These are phyloP conservation scores for Ustulina deusta DNA, from an alignment of 2,329 filamentous ascomycete genomes.

Conservation along the genomic window DNA sequence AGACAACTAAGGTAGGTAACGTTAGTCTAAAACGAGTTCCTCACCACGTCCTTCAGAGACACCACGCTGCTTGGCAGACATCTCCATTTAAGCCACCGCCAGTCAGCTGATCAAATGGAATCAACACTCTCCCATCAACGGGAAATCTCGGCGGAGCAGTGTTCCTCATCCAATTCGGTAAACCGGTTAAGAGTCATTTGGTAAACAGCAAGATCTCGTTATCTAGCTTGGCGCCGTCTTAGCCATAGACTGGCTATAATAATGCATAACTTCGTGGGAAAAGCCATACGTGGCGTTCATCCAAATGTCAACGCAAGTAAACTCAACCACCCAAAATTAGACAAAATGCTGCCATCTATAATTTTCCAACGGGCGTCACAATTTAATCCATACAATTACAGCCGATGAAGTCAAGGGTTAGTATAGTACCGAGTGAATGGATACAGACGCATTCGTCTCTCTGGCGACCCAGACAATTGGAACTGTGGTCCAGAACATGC, in stretches of 20 bases:
- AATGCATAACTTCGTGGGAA: not conserved
- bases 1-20: not conserved
- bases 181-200: not conserved
- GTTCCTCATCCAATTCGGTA: not conserved
- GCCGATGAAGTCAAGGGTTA: not conserved
- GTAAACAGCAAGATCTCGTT: not conserved
- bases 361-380: not conserved
- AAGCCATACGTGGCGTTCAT: not conserved
- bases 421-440: conserved; percentile 21
- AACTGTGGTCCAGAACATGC: conserved; percentile 23
- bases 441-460: not conserved
- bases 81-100: not conserved
- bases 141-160: not conserved
- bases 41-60: conserved; percentile 18
- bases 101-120: conserved; percentile 32
- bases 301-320: not conserved
- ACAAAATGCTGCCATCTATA: not conserved
- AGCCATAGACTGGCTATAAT: not conserved
- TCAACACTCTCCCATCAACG: not conserved
- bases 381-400: not conserved
- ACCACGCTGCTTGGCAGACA: not conserved
- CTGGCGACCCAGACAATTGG: conserved; percentile 17
- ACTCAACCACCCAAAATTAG: not conserved
- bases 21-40: conserved; percentile 15
- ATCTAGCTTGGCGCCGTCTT: not conserved